Percentiles rank a stretch among this genome's conserved stretches.
Conservation (phyloP, 345 rosid species). For the Iberis pinnata region DNA sequence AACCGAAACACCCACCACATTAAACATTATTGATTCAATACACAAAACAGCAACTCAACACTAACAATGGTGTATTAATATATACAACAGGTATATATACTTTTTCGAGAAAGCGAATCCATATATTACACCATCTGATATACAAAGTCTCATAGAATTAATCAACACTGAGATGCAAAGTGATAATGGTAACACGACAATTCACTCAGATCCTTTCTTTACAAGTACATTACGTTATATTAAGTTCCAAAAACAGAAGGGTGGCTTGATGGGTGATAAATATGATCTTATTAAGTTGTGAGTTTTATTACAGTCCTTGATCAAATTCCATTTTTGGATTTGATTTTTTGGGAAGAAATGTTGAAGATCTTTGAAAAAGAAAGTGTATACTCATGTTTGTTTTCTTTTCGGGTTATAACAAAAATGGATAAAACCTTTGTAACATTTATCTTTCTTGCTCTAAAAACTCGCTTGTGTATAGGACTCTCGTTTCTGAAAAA, state of each 20-base stretch:
- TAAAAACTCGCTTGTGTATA: no score
- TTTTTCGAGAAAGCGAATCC: slow-evolving; percentile 76
- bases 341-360: neutral
- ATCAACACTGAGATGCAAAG: slow-evolving; percentile 64
- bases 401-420: no score
- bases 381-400: slow-evolving; percentile 22
- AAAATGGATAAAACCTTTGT: no score
- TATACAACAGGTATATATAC: slow-evolving; percentile 52
- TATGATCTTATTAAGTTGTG: slow-evolving; percentile 50
- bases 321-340: slow-evolving; percentile 7
- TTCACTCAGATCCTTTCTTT: slow-evolving; percentile 57
- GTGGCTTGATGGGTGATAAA: slow-evolving; percentile 66
- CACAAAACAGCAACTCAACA: slow-evolving; percentile 1
- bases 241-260: slow-evolving; percentile 71
- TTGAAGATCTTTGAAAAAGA: slow-evolving; percentile 2
- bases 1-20: no score
- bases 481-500: slow-evolving; percentile 9
- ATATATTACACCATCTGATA: slow-evolving; percentile 49
- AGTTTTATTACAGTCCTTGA: slow-evolving; percentile 6
- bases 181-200: slow-evolving; percentile 43
- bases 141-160: slow-evolving; percentile 65
- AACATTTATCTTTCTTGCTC: no score
- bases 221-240: slow-evolving; percentile 59
- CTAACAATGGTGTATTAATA: neutral
- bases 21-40: slow-evolving; percentile 1